These are phyloP conservation scores for Fraxinus nigra DNA, from an alignment of 305 asterid genomes.

Conservation along the genomic window DNA sequence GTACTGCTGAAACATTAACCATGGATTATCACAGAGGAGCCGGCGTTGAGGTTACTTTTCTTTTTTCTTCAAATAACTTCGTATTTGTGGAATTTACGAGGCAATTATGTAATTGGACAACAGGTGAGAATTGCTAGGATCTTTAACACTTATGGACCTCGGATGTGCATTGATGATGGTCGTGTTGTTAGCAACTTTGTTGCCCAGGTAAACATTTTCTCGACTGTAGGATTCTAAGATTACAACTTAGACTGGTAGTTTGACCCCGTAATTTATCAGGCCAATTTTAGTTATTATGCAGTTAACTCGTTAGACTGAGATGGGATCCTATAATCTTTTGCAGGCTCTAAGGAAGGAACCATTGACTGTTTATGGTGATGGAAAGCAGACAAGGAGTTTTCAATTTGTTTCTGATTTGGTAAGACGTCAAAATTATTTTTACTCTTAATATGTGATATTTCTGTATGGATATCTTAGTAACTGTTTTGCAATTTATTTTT, in stretches of 20 bases:
- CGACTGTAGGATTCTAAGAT: neutral
- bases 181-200: conserved; percentile 97
- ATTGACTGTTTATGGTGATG: conserved; percentile 90
- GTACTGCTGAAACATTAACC: conserved; percentile 96
- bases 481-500: neutral
- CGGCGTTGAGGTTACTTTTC: conserved; percentile 64
- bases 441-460: neutral
- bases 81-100: too few species aligned
- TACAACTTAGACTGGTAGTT: neutral
- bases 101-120: neutral
- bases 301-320: neutral
- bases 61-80: neutral
- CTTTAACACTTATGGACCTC: conserved; percentile 93
- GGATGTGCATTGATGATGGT: conserved; percentile 96
- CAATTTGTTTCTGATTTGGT: conserved; percentile 95
- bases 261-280: neutral
- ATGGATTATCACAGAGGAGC: conserved; percentile 99
- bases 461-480: neutral
- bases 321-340: conserved; percentile 12
- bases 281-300: neutral
- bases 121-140: conserved; percentile 97
- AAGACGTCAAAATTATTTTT: conserved; percentile 14
- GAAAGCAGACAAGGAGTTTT: conserved; percentile 92
- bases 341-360: conserved; percentile 97
- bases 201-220: conserved; percentile 66